phyloP scores from a whole-genome alignment of 768 basidiomycete genomes.

The Pleurotus ostreatus region DNA sequence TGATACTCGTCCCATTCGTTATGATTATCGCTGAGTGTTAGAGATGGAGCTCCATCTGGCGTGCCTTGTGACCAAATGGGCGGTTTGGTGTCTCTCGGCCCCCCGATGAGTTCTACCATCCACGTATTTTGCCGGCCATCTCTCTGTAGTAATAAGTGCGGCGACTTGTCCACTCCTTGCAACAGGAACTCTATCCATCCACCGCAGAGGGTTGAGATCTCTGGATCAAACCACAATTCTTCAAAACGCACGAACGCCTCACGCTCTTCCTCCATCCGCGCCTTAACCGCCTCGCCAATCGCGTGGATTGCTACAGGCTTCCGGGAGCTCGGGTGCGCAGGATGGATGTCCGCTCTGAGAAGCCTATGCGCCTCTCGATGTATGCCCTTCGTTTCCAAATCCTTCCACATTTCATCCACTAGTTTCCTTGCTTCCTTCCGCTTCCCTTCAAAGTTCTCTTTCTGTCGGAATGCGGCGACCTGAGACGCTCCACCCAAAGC shows the following conservation, averaged over 20 bases:
- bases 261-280: constrained; percentile 51
- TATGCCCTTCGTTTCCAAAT: constrained; percentile 16
- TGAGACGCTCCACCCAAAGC: constrained; percentile 63
- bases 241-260: constrained; percentile 46
- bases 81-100: constrained; percentile 6
- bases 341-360: constrained; percentile 43
- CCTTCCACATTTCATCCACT: constrained; percentile 20
- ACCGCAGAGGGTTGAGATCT: constrained; percentile 47
- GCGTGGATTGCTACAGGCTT: constrained; percentile 37
- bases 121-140: constrained; percentile 32
- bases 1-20: constrained; percentile 2
- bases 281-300: constrained; percentile 46
- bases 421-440: constrained; percentile 31
- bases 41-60: constrained; percentile 21
- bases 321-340: constrained; percentile 43
- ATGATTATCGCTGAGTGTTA: neutral
- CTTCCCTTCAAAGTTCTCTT: constrained; percentile 26
- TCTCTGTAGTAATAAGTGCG: constrained; percentile 33
- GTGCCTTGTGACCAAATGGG: constrained; percentile 18
- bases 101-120: constrained; percentile 43
- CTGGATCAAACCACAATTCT: constrained; percentile 46
- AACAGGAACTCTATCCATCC: constrained; percentile 59
- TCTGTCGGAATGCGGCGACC: constrained; percentile 57
- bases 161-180: constrained; percentile 39
- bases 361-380: constrained; percentile 37